Percentiles rank a stretch among this genome's conserved stretches.
Evolutionary conservation across 495 filamentous ascomycete species (phyloP).

Genomic region (Parathielavia appendiculata): DNA sequence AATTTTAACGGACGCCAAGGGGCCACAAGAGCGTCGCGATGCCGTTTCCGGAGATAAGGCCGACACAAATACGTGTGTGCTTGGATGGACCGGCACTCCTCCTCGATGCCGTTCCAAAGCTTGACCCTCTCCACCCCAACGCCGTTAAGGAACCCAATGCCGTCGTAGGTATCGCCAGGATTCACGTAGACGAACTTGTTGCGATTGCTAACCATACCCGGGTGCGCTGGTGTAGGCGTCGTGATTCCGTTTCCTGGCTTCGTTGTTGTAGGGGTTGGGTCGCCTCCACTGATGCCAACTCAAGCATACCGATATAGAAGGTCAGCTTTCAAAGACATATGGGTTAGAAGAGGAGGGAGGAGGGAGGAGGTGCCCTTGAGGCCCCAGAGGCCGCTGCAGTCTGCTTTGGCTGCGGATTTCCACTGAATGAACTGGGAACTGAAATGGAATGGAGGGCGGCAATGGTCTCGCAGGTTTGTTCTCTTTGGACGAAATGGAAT

Average conservation of each 20-base stretch:
- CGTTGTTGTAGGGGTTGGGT: background rate
- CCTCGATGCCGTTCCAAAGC: background rate
- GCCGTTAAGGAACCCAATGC: background rate
- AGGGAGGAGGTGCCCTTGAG: background rate
- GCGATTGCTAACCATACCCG: slow-evolving; percentile 2
- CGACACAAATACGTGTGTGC: background rate
- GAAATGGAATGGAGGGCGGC: background rate
- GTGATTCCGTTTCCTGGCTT: background rate
- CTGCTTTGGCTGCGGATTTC: background rate
- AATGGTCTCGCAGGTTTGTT: background rate
- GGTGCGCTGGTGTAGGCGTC: background rate
- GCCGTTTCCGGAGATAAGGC: background rate
- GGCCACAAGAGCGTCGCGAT: background rate
- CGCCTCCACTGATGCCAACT: background rate
- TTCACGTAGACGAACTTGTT: slow-evolving; percentile 1
- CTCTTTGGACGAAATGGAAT: background rate
- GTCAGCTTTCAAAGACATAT: background rate
- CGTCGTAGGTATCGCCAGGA: background rate
- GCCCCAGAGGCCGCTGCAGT: background rate
- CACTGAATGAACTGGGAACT: background rate
- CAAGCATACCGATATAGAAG: background rate
- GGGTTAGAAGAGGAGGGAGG: background rate
- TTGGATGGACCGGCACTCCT: background rate
- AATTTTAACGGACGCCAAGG: too few relatives aligned
- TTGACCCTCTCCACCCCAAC: background rate